These are phyloP conservation scores for Babesia caballi DNA, from an alignment of 169 alveolate genomes.

Conservation along the genomic window DNA sequence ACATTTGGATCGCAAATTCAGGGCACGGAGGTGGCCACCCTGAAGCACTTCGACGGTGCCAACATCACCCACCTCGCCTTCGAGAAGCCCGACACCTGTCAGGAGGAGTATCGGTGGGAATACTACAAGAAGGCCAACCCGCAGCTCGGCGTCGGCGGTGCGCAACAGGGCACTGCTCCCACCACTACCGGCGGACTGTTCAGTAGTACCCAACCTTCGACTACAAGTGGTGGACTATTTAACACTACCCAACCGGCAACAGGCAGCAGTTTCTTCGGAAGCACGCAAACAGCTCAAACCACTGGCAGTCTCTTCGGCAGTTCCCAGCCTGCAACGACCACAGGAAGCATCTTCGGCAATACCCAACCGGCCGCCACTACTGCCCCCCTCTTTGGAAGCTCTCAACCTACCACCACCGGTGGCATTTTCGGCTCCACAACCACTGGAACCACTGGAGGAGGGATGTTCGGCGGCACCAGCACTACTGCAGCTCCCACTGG, in stretches of 20 bases:
- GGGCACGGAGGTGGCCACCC: slow-evolving; percentile 30
- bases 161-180: slow-evolving; percentile 12
- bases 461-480: slow-evolving; percentile 9
- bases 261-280: neutral
- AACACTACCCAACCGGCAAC: slow-evolving; percentile 10
- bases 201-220: slow-evolving; percentile 26
- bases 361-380: slow-evolving; percentile 2
- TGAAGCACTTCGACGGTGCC: slow-evolving; percentile 29
- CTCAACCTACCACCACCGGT: slow-evolving; percentile 18
- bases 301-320: slow-evolving; percentile 51
- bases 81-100: slow-evolving; percentile 14
- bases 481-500: slow-evolving; percentile 6
- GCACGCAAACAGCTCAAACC: neutral
- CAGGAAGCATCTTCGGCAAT: slow-evolving; percentile 48
- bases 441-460: slow-evolving; percentile 32
- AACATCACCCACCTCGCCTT: slow-evolving; percentile 46
- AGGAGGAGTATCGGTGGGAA: slow-evolving; percentile 60
- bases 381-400: neutral
- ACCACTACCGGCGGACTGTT: slow-evolving; percentile 45
- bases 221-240: slow-evolving; percentile 34
- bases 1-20: slow-evolving; percentile 21
- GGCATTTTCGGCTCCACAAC: slow-evolving; percentile 38
- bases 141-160: neutral
- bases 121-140: slow-evolving; percentile 46
- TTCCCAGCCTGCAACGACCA: slow-evolving; percentile 20